A percentile compares a stretch with the other conserved stretches of the same genome.
Evolutionary conservation across 495 filamentous ascomycete species (phyloP).

Genomic region (Aspergillus coremiiformis): DNA sequence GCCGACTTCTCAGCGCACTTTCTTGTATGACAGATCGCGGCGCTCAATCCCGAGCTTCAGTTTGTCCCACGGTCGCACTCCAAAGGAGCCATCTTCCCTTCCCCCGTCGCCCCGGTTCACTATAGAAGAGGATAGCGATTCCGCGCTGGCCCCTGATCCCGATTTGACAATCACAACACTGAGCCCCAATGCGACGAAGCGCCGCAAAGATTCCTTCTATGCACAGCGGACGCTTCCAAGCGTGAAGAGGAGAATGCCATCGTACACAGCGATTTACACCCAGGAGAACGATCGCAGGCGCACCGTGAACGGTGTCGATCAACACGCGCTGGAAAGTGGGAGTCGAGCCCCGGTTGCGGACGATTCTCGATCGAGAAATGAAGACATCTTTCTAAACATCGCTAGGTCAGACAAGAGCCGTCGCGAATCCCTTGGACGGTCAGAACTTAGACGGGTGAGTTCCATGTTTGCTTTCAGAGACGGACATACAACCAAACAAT

Average conservation of each 20-base stretch:
- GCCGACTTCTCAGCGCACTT: slow-evolving; percentile 12
- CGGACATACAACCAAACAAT: neutral
- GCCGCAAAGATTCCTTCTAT: slow-evolving; percentile 20
- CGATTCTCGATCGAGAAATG: slow-evolving; percentile 34
- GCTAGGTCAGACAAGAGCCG: slow-evolving; percentile 47
- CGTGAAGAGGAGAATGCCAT: slow-evolving; percentile 24
- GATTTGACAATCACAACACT: slow-evolving; percentile 12
- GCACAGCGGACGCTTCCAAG: slow-evolving; percentile 22
- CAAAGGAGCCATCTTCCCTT: slow-evolving; percentile 1
- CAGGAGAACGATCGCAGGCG: slow-evolving; percentile 24
- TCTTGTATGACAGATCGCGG: slow-evolving; percentile 17
- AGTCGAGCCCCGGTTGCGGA: slow-evolving; percentile 21
- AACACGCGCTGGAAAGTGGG: slow-evolving; percentile 17
- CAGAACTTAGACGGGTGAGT: slow-evolving; percentile 47
- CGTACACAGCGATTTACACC: slow-evolving; percentile 15
- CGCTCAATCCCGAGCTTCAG: slow-evolving; percentile 15
- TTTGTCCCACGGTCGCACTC: slow-evolving; percentile 10
- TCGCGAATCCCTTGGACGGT: slow-evolving; percentile 38
- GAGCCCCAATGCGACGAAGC: slow-evolving; percentile 31
- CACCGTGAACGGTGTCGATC: slow-evolving; percentile 21
- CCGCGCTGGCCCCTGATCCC: slow-evolving; percentile 12
- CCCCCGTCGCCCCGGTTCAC: slow-evolving; percentile 7
- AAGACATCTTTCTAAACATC: slow-evolving; percentile 60
- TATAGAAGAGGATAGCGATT: slow-evolving; percentile 9
- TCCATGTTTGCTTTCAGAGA: neutral